Base-by-base conservation (phyloP, 176 grass and related monocot genomes). In the Thinopyrum elongatum region DNA sequence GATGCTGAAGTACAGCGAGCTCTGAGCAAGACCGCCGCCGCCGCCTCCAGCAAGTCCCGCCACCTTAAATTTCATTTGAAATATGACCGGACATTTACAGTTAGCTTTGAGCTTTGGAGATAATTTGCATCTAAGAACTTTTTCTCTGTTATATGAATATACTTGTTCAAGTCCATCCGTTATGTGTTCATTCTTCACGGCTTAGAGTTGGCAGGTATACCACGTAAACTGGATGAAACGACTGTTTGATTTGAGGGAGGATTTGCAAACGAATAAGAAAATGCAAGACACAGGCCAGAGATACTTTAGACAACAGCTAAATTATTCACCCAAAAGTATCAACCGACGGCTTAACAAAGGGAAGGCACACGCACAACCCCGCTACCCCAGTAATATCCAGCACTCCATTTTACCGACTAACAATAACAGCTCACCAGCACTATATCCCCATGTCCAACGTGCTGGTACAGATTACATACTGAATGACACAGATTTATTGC, bases 401-500 rank as follows among this genome's bases (percentile, higher is more conserved):
- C 36, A 77, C 26, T 33, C 17, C 55, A 44, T 46, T 29, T 66
- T 23, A 34, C 22, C 13, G 25, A 74, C 84, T 70, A 60, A 58
- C 28, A 57, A 28, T 82, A 30, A 71, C 55, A 87, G 51, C 72
- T 22, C 46, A 80, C 59, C 75, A 81, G 69, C 76, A 58, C 60
- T 13, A 55, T 76, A 46, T 33, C 76, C 49, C 55, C 55, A 70
- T 19, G 29, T 62, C 30, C 31, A 55, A 23, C 46, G 19, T 47
- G 47, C 51, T 70, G 26, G 49, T 72, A 23, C 70, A 62, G 74
- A 76, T 76, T 81, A 84, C 81, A 84, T 35, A 74, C 76, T 39
- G 17, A 64, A 77, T 77, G 69, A 85, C 70, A 85, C 69, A 76
- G 8, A 29, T 29, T 87, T 87, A 90, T 87, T 87, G 29, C 47